Base-by-base conservation (phyloP, 768 basidiomycete species). In the Psilocybe cubensis region DNA sequence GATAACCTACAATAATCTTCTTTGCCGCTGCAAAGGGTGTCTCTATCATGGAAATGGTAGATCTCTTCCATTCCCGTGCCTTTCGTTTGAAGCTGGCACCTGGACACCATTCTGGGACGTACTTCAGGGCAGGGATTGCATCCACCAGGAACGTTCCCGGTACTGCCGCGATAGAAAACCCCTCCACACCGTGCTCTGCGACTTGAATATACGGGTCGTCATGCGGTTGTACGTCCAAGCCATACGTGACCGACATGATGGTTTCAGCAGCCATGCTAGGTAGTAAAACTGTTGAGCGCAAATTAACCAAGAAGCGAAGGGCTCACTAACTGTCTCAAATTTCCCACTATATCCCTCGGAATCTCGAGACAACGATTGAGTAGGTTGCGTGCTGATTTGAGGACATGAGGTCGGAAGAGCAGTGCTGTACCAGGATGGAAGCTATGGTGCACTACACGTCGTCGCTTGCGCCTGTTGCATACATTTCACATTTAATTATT, bases 101-200 rank as follows among this genome's bases (percentile, higher is more conserved):
- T 1, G 88, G 87, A 29, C 82, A 65, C 83, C 83, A 89, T 48
- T 67, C 62, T 0, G 87, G 87, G 1, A 88, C 63, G 58, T 81
- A 66, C 60, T 75, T 74, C 40, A 79, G 62, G 21, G 69, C 31
- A 0, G 77, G 76, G 1, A 80, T 38, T 0, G 63, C 44, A 52
- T 84, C 81, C 2, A 86, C 79, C 3, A 82, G 67, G 54, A 74
- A 82, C 27, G 69, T 58, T 24, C 78, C 80, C 1, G 75, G 76
- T 18, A 74, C 60, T 0, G 68, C 66, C 3, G 77, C 75, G 17
- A 63, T 60, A 7, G 64, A 63, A 41, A 76, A 59, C 3, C 66
- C 63, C 8, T 72, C 59, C 6, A 75, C 58, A 4, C 76, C 75
- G 3, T 71, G 63, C 29, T 81, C 75, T 0, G 77, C 79, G 3